Evolutionary conservation across 768 basidiomycete genomes (phyloP).

Genomic region (Psilocybe cubensis): DNA sequence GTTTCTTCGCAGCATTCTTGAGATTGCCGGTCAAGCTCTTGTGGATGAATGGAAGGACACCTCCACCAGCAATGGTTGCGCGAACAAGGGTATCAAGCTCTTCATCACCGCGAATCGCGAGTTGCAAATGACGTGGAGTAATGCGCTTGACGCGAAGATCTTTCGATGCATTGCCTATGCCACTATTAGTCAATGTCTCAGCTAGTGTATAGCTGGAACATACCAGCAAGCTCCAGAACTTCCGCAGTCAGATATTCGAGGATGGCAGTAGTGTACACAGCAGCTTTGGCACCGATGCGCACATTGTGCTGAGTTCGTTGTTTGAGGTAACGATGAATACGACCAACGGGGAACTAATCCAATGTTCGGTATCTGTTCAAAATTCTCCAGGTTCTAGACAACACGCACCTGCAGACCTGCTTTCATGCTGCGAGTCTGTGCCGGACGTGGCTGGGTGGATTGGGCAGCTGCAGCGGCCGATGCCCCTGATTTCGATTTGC

Average conservation of each 20-base stretch:
- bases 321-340: constrained; percentile 96
- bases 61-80: constrained; percentile 92
- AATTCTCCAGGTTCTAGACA: background rate
- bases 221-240: constrained; percentile 93
- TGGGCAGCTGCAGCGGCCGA: constrained; percentile 31
- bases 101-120: constrained; percentile 96
- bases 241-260: constrained; percentile 97
- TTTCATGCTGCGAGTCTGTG: constrained; percentile 78
- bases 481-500: constrained; percentile 62
- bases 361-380: background rate
- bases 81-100: constrained; percentile 95
- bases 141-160: constrained; percentile 98
- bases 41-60: constrained; percentile 89
- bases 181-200: background rate
- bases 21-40: constrained; percentile 69
- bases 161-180: constrained; percentile 92
- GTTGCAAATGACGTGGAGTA: constrained; percentile 92
- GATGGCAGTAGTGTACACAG: constrained; percentile 95
- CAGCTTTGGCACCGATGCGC: constrained; percentile 96
- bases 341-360: constrained; percentile 89
- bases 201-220: constrained; percentile 25
- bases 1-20: constrained; percentile 51
- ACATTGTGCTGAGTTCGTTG: constrained; percentile 92
- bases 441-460: constrained; percentile 35
- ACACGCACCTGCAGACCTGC: constrained; percentile 81